These are phyloP conservation scores for Gentiana straminea DNA, from an alignment of 257 asterid species.

Conservation along the genomic window DNA sequence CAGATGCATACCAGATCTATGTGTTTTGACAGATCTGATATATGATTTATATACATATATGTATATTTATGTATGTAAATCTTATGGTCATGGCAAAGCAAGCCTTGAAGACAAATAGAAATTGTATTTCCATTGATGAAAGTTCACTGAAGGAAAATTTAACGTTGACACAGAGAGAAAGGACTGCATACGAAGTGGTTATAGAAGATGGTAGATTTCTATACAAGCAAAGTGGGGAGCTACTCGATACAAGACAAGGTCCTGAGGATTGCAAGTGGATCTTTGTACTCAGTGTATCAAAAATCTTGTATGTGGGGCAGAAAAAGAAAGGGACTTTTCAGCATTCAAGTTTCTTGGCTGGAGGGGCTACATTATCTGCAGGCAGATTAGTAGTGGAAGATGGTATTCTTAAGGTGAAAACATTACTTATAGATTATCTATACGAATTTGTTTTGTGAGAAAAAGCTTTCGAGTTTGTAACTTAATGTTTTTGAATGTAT, in stretches of 20 bases:
- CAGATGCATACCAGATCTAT: too few relatives aligned
- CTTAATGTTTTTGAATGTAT: neutral
- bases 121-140: neutral
- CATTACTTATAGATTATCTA: neutral
- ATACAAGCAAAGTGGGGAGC: slow-evolving; percentile 49
- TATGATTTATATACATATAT: too few relatives aligned
- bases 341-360: slow-evolving; percentile 95
- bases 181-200: slow-evolving; percentile 51
- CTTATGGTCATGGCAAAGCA: too few relatives aligned
- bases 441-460: neutral
- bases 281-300: slow-evolving; percentile 70
- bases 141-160: neutral
- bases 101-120: neutral
- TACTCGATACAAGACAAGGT: slow-evolving; percentile 55
- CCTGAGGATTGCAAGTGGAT: slow-evolving; percentile 75
- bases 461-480: neutral
- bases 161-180: slow-evolving; percentile 41
- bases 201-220: slow-evolving; percentile 45
- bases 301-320: slow-evolving; percentile 55
- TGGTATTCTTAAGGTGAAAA: slow-evolving; percentile 62
- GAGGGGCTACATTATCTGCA: slow-evolving; percentile 86
- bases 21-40: too few relatives aligned
- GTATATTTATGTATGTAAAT: too few relatives aligned
- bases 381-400: slow-evolving; percentile 70
- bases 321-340: slow-evolving; percentile 77